These are phyloP conservation scores for Cryphonectria naterciae DNA, from an alignment of 2,329 filamentous ascomycete species.

Conservation along the genomic window DNA sequence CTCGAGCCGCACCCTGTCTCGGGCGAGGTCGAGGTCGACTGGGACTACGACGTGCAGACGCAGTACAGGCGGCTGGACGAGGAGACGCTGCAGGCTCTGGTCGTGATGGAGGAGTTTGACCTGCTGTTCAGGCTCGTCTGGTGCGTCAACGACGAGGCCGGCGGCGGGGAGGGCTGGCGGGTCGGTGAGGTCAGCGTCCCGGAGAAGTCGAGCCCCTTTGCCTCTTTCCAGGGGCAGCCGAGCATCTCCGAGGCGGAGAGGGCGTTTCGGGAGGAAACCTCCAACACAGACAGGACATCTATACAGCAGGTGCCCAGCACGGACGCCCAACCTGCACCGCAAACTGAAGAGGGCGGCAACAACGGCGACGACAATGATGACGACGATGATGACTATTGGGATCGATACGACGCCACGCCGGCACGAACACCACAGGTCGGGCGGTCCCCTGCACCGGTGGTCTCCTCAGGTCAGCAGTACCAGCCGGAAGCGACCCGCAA, in stretches of 20 bases:
- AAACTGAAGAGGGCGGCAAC: conserved; percentile 4
- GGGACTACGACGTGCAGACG: conserved; percentile 64
- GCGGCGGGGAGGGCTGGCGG: conserved; percentile 68
- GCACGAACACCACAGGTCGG: conserved; percentile 65
- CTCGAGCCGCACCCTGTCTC: conserved; percentile 82
- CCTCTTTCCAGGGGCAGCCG: conserved; percentile 53
- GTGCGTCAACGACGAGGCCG: conserved; percentile 67
- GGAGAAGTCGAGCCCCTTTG: conserved; percentile 62
- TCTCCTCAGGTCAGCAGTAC: conserved; percentile 37
- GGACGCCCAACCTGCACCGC: conserved; percentile 31
- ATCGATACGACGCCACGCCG: conserved; percentile 74
- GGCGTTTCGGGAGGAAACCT: conserved; percentile 46
- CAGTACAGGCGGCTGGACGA: conserved; percentile 71
- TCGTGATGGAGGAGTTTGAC: conserved; percentile 61
- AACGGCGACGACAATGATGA: conserved; percentile 57
- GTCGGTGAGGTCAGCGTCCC: conserved; percentile 69
- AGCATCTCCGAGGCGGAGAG: conserved; percentile 66
- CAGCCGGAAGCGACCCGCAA: conserved; percentile 35
- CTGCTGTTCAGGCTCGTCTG: conserved; percentile 71
- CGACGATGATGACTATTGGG: conserved; percentile 81
- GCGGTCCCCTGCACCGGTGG: conserved; percentile 63
- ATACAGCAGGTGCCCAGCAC: conserved; percentile 20
- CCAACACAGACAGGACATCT: conserved; percentile 30
- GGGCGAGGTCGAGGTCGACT: conserved; percentile 77
- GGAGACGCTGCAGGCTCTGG: conserved; percentile 73